Base-by-base conservation (phyloP, 805 yeast species). In the Saitoella complicata region DNA sequence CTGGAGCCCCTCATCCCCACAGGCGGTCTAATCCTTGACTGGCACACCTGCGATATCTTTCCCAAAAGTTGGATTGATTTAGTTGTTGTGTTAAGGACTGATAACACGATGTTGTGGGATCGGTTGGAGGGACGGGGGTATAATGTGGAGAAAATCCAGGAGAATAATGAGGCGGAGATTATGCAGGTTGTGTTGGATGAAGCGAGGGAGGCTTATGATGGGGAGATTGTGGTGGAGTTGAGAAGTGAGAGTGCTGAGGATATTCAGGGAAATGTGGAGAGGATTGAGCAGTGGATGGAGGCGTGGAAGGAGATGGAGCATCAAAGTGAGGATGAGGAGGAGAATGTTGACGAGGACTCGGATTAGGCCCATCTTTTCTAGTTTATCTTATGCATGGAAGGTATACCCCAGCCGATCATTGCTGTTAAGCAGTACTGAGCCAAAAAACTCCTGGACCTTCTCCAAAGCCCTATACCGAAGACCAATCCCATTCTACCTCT, bases 31-130 rank as follows among this genome's bases (percentile, higher is more conserved):
- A 67, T 91, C 6, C 70, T 91, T 8, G 99, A 91, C 61, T 91
- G 98, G 98, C 99, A 91, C 59, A 91, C 88, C 39, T 85, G 94
- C 63, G 98, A 91, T 56, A 74, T 84, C 13, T 88, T 91, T 58
- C 97, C 97, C 1, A 97, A 86, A 58, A 67, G 93, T 53, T 72
- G 85, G 59, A 82, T 91, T 43, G 99, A 91, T 61, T 68, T 91
- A 49, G 97, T 91, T 5, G 80, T 86, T 37, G 98, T 91, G 1
- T 68, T 91, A 45, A 70, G 87, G 51, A 78, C 94, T 39, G 80
- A 82, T 55, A 85, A 82, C 55, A 64, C 76, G 10, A 61, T 67
- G 1, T 70, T 91, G 30, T 80, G 71, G 60, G 94, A 85, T 43
- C 70, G 99, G 54, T 31, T 31, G 12, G 37, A 38, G 36, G 30